Evolutionary conservation across 441 rosid genomes (phyloP).

Genomic region (Theobroma grandiflorum): DNA sequence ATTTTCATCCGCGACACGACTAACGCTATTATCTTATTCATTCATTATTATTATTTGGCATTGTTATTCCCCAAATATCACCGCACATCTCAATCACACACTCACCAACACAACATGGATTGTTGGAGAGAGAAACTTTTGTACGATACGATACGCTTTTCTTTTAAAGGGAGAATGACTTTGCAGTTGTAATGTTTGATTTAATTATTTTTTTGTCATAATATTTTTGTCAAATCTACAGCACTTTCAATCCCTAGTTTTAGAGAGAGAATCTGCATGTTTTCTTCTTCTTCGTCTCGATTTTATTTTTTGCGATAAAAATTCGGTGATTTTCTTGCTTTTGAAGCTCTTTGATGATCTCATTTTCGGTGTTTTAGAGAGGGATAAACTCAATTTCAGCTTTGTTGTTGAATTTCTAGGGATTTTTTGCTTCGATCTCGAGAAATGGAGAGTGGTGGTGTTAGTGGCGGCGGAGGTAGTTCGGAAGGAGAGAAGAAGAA

Average conservation of each 20-base stretch:
- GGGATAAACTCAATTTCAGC: neutral
- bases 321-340: neutral
- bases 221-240: neutral
- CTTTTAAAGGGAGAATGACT: constrained; percentile 17
- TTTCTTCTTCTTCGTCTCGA: neutral
- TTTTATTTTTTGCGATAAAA: neutral
- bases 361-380: neutral
- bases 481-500: constrained; percentile 64
- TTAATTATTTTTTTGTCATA: neutral
- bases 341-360: neutral
- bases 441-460: constrained; percentile 40
- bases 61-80: constrained; percentile 42
- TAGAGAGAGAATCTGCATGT: constrained; percentile 14
- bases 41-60: constrained; percentile 11
- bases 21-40: neutral
- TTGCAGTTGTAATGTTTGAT: neutral
- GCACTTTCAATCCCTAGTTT: neutral
- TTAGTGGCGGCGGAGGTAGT: constrained; percentile 8
- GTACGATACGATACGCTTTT: neutral
- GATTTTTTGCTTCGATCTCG: constrained; percentile 24
- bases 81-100: constrained; percentile 58
- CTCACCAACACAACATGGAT: constrained; percentile 25
- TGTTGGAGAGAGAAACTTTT: constrained; percentile 10
- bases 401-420: constrained; percentile 5
- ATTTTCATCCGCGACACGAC: neutral